These are phyloP conservation scores for Populus tremula DNA, from an alignment of 345 rosid genomes.

Conservation along the genomic window DNA sequence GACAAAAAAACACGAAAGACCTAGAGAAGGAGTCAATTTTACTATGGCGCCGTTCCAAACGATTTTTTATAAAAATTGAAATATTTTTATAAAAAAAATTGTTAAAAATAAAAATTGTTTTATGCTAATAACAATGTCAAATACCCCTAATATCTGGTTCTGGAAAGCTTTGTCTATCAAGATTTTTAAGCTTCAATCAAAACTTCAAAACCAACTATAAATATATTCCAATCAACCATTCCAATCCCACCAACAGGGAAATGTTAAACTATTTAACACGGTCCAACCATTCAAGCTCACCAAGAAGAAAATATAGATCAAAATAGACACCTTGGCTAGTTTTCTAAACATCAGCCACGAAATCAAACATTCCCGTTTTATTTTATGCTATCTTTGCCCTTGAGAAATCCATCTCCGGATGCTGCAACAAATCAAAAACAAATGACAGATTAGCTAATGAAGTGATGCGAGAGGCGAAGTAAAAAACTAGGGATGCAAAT, in stretches of 20 bases:
- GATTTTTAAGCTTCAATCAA: background rate
- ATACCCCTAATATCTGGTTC: background rate
- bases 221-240: background rate
- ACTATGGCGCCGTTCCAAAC: too few relatives aligned
- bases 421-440: slow-evolving; percentile 43
- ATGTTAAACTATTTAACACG: background rate
- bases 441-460: background rate
- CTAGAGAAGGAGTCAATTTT: background rate
- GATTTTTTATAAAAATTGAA: too few relatives aligned
- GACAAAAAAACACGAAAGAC: too few relatives aligned
- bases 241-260: background rate
- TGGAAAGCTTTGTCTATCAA: background rate
- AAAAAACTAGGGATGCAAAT: background rate
- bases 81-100: too few relatives aligned
- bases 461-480: background rate
- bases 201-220: background rate
- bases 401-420: slow-evolving; percentile 98
- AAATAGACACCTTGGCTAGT: background rate
- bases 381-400: slow-evolving; percentile 62
- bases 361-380: slow-evolving; percentile 8
- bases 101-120: too few relatives aligned
- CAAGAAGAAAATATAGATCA: background rate
- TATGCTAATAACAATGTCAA: too few relatives aligned
- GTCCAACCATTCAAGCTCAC: background rate
- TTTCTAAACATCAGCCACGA: background rate